Percentiles rank a stretch among this genome's conserved stretches.
phyloP scores from a whole-genome alignment of 2,329 filamentous ascomycete genomes.

The Stagonosporopsis cucurbitacearum region DNA sequence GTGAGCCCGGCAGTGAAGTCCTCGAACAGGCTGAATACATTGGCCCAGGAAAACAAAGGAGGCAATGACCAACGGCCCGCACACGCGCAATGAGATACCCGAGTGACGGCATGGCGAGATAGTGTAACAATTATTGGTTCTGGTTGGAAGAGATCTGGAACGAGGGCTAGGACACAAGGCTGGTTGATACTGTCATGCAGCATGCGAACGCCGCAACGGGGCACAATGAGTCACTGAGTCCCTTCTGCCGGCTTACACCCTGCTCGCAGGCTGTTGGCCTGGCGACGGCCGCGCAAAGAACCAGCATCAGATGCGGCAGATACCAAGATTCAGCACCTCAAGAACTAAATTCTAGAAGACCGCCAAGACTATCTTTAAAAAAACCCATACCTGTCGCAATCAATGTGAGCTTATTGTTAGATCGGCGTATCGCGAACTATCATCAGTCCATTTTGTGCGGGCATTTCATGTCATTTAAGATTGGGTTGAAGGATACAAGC shows the following conservation, averaged over 20 bases:
- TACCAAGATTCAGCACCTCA: not conserved
- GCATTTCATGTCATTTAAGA: not conserved
- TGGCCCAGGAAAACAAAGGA: constrained; percentile 4
- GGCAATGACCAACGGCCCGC: constrained; percentile 2
- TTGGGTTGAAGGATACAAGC: constrained; percentile 23
- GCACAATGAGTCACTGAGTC: constrained; percentile 13
- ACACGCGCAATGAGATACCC: constrained; percentile 30
- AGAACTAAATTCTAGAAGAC: not conserved
- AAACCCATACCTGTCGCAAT: not conserved
- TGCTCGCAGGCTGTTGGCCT: constrained; percentile 7
- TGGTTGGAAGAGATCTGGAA: constrained; percentile 4
- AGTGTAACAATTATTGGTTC: not conserved
- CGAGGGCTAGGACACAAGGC: not conserved
- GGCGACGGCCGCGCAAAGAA: constrained; percentile 1
- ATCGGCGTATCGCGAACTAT: not conserved
- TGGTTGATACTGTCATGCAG: constrained; percentile 13
- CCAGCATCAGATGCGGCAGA: not conserved
- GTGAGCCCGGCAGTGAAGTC: constrained; percentile 23
- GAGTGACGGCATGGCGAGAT: constrained; percentile 10
- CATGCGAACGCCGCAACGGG: constrained; percentile 8
- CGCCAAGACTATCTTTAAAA: not conserved
- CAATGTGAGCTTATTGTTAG: not conserved
- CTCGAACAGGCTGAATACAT: constrained; percentile 14
- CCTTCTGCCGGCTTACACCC: not conserved
- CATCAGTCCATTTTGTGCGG: not conserved